A percentile compares a stretch with the other conserved stretches of the same genome.
These are phyloP conservation scores for Amylostereum chailletii DNA, from an alignment of 1,284 basidiomycete species.

Conservation along the genomic window DNA sequence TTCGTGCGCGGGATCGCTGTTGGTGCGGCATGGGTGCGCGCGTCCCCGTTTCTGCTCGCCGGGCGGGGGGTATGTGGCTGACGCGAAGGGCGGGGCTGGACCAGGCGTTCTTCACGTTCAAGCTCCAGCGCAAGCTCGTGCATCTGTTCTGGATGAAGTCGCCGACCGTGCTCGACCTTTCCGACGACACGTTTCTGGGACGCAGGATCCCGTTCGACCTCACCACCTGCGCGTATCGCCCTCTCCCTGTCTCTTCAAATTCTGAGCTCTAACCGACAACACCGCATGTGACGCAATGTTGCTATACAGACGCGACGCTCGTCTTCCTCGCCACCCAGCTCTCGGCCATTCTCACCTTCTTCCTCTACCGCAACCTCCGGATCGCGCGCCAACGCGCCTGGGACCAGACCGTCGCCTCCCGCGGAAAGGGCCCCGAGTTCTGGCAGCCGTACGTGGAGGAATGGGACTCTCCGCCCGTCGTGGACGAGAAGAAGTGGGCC, in stretches of 20 bases:
- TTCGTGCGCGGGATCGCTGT: conserved; percentile 50
- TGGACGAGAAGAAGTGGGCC: conserved; percentile 19
- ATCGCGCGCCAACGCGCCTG: conserved; percentile 72
- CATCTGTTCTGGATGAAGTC: conserved; percentile 57
- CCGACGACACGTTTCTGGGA: conserved; percentile 56
- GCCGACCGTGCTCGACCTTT: conserved; percentile 55
- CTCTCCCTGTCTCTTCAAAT: conserved; percentile 47
- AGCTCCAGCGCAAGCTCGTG: conserved; percentile 55
- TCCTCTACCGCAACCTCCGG: conserved; percentile 49
- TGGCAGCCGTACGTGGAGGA: conserved; percentile 86
- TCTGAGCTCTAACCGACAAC: not conserved
- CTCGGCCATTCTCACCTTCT: conserved; percentile 25
- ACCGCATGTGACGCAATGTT: not conserved
- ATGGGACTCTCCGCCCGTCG: conserved; percentile 63
- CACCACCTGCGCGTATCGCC: conserved; percentile 47
- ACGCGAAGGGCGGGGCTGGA: not conserved
- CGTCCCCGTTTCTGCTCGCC: not conserved
- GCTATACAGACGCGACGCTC: conserved; percentile 56
- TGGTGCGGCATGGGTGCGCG: conserved; percentile 57
- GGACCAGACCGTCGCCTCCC: conserved; percentile 72
- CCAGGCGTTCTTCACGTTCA: conserved; percentile 55
- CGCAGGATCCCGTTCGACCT: conserved; percentile 50
- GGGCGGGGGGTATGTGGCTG: not conserved
- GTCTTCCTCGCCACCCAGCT: conserved; percentile 57
- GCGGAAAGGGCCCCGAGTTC: conserved; percentile 75